Conservation (phyloP, 2,329 filamentous ascomycete genomes). For the Cryphonectria naterciae region DNA sequence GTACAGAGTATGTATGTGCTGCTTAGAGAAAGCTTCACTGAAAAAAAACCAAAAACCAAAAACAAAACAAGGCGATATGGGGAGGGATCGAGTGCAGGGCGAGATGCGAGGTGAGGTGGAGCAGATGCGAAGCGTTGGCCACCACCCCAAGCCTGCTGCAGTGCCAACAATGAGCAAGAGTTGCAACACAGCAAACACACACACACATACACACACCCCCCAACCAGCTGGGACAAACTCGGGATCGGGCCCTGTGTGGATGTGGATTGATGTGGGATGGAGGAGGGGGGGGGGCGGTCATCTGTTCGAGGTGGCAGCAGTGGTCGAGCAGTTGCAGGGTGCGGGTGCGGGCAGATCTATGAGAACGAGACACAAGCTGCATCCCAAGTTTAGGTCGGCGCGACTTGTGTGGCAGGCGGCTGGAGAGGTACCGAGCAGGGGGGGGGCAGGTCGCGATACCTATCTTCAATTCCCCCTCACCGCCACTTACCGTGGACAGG, state of each 20-base stretch:
- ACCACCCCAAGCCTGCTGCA: not conserved
- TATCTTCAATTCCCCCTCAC: not conserved
- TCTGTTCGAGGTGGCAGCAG: slow-evolving; percentile 13
- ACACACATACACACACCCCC: not conserved
- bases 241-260: not conserved
- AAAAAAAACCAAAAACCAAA: not conserved
- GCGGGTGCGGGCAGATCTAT: slow-evolving; percentile 6
- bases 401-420: slow-evolving; percentile 4
- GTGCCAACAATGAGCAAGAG: slow-evolving; percentile 8
- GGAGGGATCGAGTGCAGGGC: not conserved
- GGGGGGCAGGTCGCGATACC: not conserved
- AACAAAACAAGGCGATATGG: slow-evolving; percentile 5
- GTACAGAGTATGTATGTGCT: not conserved
- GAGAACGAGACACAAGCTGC: slow-evolving; percentile 10
- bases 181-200: slow-evolving; percentile 1
- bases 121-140: not conserved
- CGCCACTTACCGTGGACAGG: not conserved
- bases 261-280: slow-evolving; percentile 7
- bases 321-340: not conserved
- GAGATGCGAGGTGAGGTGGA: slow-evolving; percentile 7
- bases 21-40: not conserved
- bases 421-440: not conserved
- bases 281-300: not conserved
- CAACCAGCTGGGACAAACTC: not conserved
- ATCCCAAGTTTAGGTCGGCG: slow-evolving; percentile 5